A percentile compares a stretch with the other conserved stretches of the same genome.
Conservation (phyloP, 2,329 filamentous ascomycete species). For the Aspergillus sp. region DNA sequence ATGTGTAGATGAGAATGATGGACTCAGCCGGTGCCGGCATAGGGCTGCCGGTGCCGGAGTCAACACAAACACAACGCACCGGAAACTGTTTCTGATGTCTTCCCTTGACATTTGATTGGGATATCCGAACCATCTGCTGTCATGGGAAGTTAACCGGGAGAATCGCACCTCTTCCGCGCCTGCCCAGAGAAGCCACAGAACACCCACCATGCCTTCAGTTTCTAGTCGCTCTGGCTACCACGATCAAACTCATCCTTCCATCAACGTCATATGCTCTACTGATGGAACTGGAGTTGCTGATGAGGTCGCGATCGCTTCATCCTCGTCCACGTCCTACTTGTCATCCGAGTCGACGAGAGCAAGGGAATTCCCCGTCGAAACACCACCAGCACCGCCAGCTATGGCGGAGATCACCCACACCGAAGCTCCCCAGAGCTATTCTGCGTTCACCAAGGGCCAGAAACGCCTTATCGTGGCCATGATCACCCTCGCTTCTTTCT, state of each 20-base stretch:
- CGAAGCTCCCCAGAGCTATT: constrained; percentile 19
- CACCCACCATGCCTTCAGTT: background rate
- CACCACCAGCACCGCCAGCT: background rate
- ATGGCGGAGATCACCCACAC: background rate
- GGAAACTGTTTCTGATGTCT: background rate
- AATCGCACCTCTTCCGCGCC: too few species aligned
- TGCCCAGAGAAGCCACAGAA: too few species aligned
- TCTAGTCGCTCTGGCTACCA: background rate
- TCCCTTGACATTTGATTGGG: background rate
- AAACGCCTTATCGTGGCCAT: constrained; percentile 40
- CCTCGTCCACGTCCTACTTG: background rate
- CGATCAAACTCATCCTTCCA: background rate
- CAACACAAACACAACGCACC: too few species aligned
- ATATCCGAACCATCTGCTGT: too few species aligned
- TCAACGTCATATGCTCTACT: background rate
- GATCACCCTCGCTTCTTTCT: constrained; percentile 42
- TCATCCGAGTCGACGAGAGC: background rate
- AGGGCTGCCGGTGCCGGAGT: too few species aligned
- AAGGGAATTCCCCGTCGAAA: background rate
- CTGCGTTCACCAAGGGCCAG: constrained; percentile 31
- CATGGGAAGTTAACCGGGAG: too few species aligned
- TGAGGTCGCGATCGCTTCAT: background rate
- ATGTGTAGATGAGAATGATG: too few species aligned
- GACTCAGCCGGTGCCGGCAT: too few species aligned
- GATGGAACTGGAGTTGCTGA: background rate